These are phyloP conservation scores for Anastatica hierochuntica DNA, from an alignment of 345 rosid genomes.

Conservation along the genomic window DNA sequence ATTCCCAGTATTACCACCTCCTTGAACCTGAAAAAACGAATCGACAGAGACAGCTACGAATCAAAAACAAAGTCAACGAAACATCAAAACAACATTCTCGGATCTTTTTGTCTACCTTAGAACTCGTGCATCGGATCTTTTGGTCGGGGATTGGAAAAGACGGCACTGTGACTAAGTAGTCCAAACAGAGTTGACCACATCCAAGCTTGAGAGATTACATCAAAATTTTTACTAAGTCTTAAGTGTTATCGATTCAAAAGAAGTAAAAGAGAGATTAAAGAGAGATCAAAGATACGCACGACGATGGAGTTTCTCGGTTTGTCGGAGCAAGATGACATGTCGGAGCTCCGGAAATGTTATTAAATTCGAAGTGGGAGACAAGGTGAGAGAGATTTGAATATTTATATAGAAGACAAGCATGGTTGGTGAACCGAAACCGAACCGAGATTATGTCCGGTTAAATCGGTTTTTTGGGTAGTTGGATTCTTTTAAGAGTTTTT, in stretches of 20 bases:
- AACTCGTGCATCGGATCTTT: slow-evolving; percentile 65
- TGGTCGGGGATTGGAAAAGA: slow-evolving; percentile 75
- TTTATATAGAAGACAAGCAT: neutral
- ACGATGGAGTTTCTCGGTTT: slow-evolving; percentile 11
- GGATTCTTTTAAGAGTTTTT: too few species aligned
- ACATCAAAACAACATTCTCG: neutral
- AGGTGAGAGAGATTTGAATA: neutral
- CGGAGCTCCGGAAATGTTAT: neutral
- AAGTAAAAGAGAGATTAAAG: neutral
- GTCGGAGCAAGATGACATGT: slow-evolving; percentile 41
- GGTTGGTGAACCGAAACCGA: neutral
- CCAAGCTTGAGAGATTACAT: slow-evolving; percentile 48
- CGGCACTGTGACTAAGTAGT: slow-evolving; percentile 70
- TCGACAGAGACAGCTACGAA: neutral
- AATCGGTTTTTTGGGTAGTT: too few species aligned
- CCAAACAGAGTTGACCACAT: slow-evolving; percentile 50
- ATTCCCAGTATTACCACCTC: slow-evolving; percentile 70
- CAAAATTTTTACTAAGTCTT: neutral
- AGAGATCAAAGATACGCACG: slow-evolving; percentile 17
- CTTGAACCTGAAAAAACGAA: slow-evolving; percentile 41
- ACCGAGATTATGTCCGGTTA: neutral
- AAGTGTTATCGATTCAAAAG: neutral
- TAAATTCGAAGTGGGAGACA: neutral
- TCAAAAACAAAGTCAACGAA: slow-evolving; percentile 9
- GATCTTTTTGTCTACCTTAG: slow-evolving; percentile 26